Evolutionary conservation across 306 rosid genomes (phyloP), one percentile per base, ranked within the genome.

Genomic region (Rosa chinensis): DNA sequence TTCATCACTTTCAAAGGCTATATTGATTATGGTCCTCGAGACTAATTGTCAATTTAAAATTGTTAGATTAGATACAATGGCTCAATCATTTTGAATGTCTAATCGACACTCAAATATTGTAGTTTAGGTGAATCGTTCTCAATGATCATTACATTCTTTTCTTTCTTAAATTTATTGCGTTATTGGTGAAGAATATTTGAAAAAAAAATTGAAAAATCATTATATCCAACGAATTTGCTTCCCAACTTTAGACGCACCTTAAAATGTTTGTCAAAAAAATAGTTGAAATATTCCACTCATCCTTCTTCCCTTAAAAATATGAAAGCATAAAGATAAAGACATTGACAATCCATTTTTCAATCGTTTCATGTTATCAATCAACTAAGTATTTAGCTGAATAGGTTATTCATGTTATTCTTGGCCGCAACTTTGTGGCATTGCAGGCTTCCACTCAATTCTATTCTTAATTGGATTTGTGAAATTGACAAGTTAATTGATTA

Each of bases 401-500:
- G 71, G 45, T 63, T 6, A 59, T 13, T 2, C 3, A 11, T 16
- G 16, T 56, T 75, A 61, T 44, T 59, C 61, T 10, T 52, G 55
- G 67, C 25, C 67, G 74, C 25, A 52, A 55, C 56, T 66, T 50
- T 12, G 66, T 66, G 42, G 21, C 43, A 40, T 17, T 53, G 20
- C 55, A 70, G 37, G 63, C 77, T 3, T 14, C 77, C 67, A 74
- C 39, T 73, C 47, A 55, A 73, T 12, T 44, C 82, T 70, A 23
- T 78, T 39, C 8, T 66, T 17, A 28, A 18, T 8, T n/a, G 37
- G 75, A 64, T 42, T 64, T 44, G 17, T 55, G 50, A 10, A 55
- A 63, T 32, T 63, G 66, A 25, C 39, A 25, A 64, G 43, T 32
- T 48, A 45, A 78, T 78, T 66, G 83, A 85, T 52, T 81, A 53